These are phyloP conservation scores for Clonostachys rosea DNA, from an alignment of 2,329 filamentous ascomycete species.

Conservation along the genomic window DNA sequence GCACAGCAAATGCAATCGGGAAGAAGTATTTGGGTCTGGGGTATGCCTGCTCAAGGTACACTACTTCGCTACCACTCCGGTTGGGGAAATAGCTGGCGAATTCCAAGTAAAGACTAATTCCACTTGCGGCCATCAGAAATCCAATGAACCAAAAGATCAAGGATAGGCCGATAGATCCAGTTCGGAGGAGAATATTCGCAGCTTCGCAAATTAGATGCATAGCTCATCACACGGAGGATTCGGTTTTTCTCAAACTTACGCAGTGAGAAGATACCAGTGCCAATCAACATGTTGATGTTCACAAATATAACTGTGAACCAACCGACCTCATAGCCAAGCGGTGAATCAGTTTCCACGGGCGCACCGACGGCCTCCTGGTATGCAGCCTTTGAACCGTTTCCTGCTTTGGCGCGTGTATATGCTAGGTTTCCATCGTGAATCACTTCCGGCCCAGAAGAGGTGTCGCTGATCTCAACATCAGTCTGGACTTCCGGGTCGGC, in stretches of 20 bases:
- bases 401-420: constrained; percentile 33
- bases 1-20: constrained; percentile 59
- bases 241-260: constrained; percentile 31
- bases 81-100: constrained; percentile 60
- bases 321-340: constrained; percentile 56
- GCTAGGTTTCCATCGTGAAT: constrained; percentile 32
- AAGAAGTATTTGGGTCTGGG: constrained; percentile 56
- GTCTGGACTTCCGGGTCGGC: no score
- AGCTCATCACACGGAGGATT: neutral
- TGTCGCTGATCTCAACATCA: no score
- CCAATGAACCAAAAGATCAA: constrained; percentile 26
- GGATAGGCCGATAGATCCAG: constrained; percentile 37
- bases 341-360: constrained; percentile 53
- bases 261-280: constrained; percentile 61
- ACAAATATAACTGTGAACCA: constrained; percentile 52
- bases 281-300: constrained; percentile 59
- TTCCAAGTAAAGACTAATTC: constrained; percentile 58
- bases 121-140: constrained; percentile 52
- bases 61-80: constrained; percentile 60
- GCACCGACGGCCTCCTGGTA: constrained; percentile 60
- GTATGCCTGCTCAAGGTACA: constrained; percentile 62
- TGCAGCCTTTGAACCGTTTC: constrained; percentile 41
- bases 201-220: constrained; percentile 26
- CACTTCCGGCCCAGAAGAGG: constrained; percentile 2
- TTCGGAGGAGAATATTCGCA: constrained; percentile 48